Evolutionary conservation across 192 early-diverging fungal genomes (phyloP).

Genomic region (Gryganskiella cystojenkinii): DNA sequence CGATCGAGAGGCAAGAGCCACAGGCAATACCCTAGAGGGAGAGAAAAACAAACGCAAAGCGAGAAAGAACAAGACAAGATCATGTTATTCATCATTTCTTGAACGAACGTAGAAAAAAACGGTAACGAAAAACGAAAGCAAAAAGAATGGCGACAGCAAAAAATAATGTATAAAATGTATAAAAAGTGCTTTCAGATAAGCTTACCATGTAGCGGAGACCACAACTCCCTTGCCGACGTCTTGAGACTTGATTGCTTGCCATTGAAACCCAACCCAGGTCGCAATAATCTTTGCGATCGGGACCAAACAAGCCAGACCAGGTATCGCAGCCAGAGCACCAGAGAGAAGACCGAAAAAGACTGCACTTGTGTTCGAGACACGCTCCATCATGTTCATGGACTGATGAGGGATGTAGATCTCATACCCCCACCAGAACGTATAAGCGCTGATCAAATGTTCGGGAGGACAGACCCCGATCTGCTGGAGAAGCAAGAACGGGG

Average conservation of each 20-base stretch:
- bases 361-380: slow-evolving; percentile 41
- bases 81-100: neutral
- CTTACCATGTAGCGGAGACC: slow-evolving; percentile 54
- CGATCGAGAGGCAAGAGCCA: slow-evolving; percentile 49
- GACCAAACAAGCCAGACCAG: slow-evolving; percentile 20
- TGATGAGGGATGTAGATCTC: slow-evolving; percentile 54
- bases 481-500: slow-evolving; percentile 8
- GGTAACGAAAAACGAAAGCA: neutral
- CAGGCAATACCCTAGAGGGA: slow-evolving; percentile 45
- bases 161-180: too few relatives aligned
- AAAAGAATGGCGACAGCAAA: neutral
- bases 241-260: slow-evolving; percentile 49
- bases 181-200: too few relatives aligned
- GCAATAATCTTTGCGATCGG: slow-evolving; percentile 55
- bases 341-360: slow-evolving; percentile 47
- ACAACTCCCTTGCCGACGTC: slow-evolving; percentile 52
- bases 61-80: neutral
- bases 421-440: slow-evolving; percentile 56
- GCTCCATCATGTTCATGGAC: slow-evolving; percentile 47
- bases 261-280: slow-evolving; percentile 56
- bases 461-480: slow-evolving; percentile 24
- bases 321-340: slow-evolving; percentile 16
- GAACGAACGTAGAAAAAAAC: neutral
- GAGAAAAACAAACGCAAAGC: too few relatives aligned
- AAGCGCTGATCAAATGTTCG: slow-evolving; percentile 29